Percentiles rank a stretch among this genome's conserved stretches.
Conservation (phyloP, 2,329 filamentous ascomycete species). For the Aspergillus fijiensis region DNA sequence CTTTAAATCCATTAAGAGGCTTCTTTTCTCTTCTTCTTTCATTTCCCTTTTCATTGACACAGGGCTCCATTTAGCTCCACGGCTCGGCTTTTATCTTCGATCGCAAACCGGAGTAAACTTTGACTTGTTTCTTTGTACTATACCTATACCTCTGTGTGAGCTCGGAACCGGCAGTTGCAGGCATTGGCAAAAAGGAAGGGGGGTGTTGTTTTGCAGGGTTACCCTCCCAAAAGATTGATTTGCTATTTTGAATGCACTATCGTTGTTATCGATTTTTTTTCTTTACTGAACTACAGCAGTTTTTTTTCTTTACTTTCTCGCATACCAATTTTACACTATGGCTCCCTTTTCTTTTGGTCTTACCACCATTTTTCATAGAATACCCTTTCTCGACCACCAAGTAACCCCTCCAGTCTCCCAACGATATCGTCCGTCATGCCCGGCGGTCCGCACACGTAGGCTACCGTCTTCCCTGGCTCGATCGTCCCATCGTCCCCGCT, state of each 20-base stretch:
- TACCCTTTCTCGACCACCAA: constrained; percentile 51
- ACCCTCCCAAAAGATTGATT: too few species aligned
- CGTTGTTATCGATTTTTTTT: not conserved
- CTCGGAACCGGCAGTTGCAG: constrained; percentile 1
- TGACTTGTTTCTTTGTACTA: not conserved
- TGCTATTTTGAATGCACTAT: too few species aligned
- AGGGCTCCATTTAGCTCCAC: not conserved
- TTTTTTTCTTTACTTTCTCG: not conserved
- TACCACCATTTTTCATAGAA: constrained; percentile 67
- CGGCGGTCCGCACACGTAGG: constrained; percentile 69
- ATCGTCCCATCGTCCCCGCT: constrained; percentile 30
- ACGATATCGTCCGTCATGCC: constrained; percentile 69
- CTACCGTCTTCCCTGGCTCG: constrained; percentile 45
- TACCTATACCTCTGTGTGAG: not conserved
- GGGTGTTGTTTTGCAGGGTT: too few species aligned
- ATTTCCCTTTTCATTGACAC: not conserved
- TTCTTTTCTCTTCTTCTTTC: not conserved
- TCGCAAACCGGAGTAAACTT: too few species aligned
- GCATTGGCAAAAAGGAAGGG: too few species aligned
- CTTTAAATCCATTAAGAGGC: not conserved
- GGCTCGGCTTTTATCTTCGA: not conserved
- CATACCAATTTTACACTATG: too few species aligned
- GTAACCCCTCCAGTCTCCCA: constrained; percentile 33
- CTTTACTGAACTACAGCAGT: not conserved
- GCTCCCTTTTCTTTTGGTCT: not conserved